Conservation (phyloP, 1,139 yeast species). For the Magnusiomyces sp. region DNA sequence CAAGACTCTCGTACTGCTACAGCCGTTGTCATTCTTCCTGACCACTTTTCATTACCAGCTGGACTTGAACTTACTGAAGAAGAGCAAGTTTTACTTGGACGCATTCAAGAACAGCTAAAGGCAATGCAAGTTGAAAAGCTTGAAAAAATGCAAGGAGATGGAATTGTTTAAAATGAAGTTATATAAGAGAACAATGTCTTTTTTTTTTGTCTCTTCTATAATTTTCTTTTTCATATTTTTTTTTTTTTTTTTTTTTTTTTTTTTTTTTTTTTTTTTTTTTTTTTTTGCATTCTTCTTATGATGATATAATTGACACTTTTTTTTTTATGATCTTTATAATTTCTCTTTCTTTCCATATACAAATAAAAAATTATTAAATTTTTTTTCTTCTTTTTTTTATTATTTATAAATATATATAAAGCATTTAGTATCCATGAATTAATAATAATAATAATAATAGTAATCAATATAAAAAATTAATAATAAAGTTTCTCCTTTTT, state of each 20-base stretch:
- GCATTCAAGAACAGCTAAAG: conserved; percentile 14
- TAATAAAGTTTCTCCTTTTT: too few species aligned
- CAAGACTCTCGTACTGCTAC: too few species aligned
- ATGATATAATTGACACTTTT: too few species aligned
- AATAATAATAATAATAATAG: too few species aligned
- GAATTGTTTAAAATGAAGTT: not conserved
- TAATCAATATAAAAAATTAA: too few species aligned
- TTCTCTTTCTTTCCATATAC: too few species aligned
- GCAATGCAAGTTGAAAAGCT: not conserved
- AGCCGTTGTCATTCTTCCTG: conserved; percentile 13
- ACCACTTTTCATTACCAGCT: conserved; percentile 12
- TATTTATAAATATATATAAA: too few species aligned
- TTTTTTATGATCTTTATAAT: too few species aligned
- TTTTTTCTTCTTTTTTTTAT: too few species aligned
- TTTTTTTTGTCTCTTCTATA: not conserved
- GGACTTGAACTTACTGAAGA: conserved; percentile 14
- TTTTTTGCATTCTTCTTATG: not conserved
- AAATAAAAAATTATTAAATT: too few species aligned
- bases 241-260: not conserved
- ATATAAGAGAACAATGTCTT: not conserved
- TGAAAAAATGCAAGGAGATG: not conserved
- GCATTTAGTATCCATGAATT: too few species aligned
- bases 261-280: not conserved
- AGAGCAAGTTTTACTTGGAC: conserved; percentile 14
- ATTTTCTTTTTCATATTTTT: not conserved